Evolutionary conservation across 2,329 filamentous ascomycete genomes (phyloP).

Genomic region (Fusarium duplospermum): DNA sequence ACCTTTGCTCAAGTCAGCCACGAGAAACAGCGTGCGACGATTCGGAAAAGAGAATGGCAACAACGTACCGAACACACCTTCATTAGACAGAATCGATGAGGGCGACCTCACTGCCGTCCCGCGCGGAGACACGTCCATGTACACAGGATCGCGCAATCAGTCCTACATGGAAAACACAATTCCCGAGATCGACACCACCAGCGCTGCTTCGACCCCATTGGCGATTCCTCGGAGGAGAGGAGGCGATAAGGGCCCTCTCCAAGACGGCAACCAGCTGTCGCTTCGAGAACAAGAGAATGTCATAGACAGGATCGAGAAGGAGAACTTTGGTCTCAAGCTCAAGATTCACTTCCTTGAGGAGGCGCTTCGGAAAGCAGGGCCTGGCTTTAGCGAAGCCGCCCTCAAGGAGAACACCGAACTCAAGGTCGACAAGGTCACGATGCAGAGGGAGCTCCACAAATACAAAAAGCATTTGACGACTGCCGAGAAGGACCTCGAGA

Average conservation of each 20-base stretch:
- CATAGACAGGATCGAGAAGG: constrained; percentile 96
- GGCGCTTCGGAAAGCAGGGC: constrained; percentile 85
- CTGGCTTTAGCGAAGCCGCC: constrained; percentile 88
- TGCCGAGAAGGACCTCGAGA: constrained; percentile 88
- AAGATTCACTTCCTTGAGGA: constrained; percentile 98
- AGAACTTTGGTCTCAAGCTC: constrained; percentile 96
- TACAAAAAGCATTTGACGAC: constrained; percentile 86
- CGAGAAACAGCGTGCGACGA: constrained; percentile 75
- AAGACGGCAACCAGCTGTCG: constrained; percentile 90
- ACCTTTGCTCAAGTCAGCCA: constrained; percentile 86
- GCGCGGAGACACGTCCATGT: constrained; percentile 77
- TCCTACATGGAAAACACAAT: constrained; percentile 76
- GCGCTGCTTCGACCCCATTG: constrained; percentile 84
- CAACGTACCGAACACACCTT: constrained; percentile 74
- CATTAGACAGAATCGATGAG: constrained; percentile 73
- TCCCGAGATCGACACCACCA: constrained; percentile 82
- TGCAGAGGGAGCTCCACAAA: constrained; percentile 86
- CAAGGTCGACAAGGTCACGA: constrained; percentile 90
- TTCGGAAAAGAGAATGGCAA: constrained; percentile 72
- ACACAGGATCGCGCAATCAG: constrained; percentile 73
- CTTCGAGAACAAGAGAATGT: constrained; percentile 94
- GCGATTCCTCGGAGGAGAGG: constrained; percentile 73
- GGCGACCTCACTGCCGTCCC: constrained; percentile 82
- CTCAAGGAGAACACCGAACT: constrained; percentile 96
- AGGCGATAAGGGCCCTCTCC: constrained; percentile 74